These are phyloP conservation scores for Pouteria glomerata DNA, from an alignment of 148 eudicot genomes.

Conservation along the genomic window DNA sequence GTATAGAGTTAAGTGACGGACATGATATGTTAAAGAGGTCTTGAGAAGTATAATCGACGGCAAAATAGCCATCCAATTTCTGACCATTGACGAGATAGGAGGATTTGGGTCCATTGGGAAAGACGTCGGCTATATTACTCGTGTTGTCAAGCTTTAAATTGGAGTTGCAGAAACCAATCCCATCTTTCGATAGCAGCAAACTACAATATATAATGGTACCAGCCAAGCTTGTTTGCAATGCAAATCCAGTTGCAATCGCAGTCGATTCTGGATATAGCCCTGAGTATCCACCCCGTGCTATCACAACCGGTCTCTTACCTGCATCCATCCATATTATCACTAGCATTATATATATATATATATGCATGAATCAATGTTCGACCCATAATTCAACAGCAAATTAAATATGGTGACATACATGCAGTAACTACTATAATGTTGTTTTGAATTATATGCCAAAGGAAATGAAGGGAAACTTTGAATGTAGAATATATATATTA, in stretches of 20 bases:
- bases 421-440: too few species aligned
- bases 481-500: too few species aligned
- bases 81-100: conserved; percentile 60
- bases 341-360: neutral
- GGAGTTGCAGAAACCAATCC: conserved; percentile 48
- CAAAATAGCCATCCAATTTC: conserved; percentile 54
- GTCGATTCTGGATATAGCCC: conserved; percentile 78
- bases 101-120: conserved; percentile 38
- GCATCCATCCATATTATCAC: neutral
- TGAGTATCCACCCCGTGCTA: conserved; percentile 83
- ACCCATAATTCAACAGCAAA: neutral
- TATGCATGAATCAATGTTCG: neutral
- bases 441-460: too few species aligned
- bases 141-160: conserved; percentile 47
- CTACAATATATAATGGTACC: conserved; percentile 49
- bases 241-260: conserved; percentile 30
- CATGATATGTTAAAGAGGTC: conserved; percentile 38
- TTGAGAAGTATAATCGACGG: conserved; percentile 44
- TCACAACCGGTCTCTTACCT: conserved; percentile 50
- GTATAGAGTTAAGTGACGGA: conserved; percentile 18
- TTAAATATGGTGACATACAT: too few species aligned
- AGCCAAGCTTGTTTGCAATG: conserved; percentile 30
- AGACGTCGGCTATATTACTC: conserved; percentile 33
- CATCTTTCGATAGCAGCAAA: conserved; percentile 65
- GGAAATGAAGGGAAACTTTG: too few species aligned